A percentile compares a stretch with the other conserved stretches of the same genome.
phyloP scores from a whole-genome alignment of 2,329 filamentous ascomycete genomes.

The Arthrobotrys megalospora region DNA sequence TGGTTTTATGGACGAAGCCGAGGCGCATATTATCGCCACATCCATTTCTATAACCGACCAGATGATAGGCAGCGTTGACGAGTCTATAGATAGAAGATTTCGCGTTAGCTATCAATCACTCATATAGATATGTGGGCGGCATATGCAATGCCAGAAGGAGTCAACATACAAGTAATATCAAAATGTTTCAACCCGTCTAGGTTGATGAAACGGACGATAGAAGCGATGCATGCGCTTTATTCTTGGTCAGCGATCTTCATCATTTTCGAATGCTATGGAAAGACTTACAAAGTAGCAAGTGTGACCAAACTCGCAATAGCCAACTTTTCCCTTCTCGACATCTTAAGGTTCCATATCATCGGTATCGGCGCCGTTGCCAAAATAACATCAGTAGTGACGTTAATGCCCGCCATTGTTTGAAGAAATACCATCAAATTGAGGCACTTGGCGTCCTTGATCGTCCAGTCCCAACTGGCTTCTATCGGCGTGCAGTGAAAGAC shows the following conservation, averaged over 20 bases:
- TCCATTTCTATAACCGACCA: slow-evolving; percentile 57
- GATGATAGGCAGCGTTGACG: slow-evolving; percentile 46
- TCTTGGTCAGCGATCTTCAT: neutral
- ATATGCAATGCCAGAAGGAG: neutral
- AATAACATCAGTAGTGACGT: slow-evolving; percentile 53
- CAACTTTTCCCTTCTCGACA: slow-evolving; percentile 52
- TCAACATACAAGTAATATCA: slow-evolving; percentile 54
- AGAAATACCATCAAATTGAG: slow-evolving; percentile 49
- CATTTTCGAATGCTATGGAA: neutral
- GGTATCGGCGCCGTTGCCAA: slow-evolving; percentile 52
- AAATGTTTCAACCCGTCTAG: slow-evolving; percentile 41
- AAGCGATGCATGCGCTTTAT: slow-evolving; percentile 47
- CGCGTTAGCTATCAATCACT: neutral
- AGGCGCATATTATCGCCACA: slow-evolving; percentile 55
- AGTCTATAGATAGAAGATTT: slow-evolving; percentile 18
- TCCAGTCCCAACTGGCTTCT: slow-evolving; percentile 58
- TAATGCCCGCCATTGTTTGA: slow-evolving; percentile 51
- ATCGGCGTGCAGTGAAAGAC: slow-evolving; percentile 56
- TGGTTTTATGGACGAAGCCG: slow-evolving; percentile 52
- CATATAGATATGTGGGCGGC: too few relatives aligned
- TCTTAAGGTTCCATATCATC: slow-evolving; percentile 59
- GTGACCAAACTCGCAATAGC: slow-evolving; percentile 50
- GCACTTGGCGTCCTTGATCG: slow-evolving; percentile 44
- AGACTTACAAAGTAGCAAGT: slow-evolving; percentile 50
- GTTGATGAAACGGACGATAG: slow-evolving; percentile 54